Percentiles rank a stretch among this genome's conserved stretches.
Evolutionary conservation across 164 flowering plant species (phyloP).

Genomic region (Brasenia schreberi): DNA sequence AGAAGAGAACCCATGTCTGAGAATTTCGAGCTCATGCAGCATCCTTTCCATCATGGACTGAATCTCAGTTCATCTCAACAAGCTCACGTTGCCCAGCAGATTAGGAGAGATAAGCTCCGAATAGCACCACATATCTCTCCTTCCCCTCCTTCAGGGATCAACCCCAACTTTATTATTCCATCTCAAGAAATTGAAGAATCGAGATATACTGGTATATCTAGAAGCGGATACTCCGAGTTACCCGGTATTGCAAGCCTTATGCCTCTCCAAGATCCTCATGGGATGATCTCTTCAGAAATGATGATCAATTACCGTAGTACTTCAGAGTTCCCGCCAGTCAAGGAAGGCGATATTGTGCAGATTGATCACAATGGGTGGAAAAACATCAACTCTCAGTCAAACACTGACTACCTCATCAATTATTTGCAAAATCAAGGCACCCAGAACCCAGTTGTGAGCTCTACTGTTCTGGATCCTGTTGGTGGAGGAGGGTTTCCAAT

Average conservation of each 20-base stretch:
- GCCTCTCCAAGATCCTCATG: background rate
- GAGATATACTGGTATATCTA: background rate
- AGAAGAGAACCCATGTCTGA: background rate
- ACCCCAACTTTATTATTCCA: background rate
- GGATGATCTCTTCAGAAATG: constrained; percentile 21
- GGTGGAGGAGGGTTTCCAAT: constrained; percentile 10
- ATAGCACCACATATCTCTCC: constrained; percentile 9
- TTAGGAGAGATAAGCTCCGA: constrained; percentile 76
- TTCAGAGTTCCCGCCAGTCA: constrained; percentile 7
- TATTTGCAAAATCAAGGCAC: constrained; percentile 10
- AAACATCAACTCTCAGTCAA: constrained; percentile 19
- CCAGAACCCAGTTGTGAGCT: constrained; percentile 9
- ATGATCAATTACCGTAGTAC: constrained; percentile 13
- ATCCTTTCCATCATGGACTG: background rate
- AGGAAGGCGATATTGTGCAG: constrained; percentile 9
- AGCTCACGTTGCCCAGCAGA: constrained; percentile 77
- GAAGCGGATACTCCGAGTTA: background rate
- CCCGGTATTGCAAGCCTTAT: background rate
- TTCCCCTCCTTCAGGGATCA: constrained; percentile 4
- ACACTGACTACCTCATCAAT: constrained; percentile 24
- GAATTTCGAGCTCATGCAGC: background rate
- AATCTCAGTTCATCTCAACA: background rate
- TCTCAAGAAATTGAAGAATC: background rate
- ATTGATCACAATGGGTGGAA: constrained; percentile 22
- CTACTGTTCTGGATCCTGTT: constrained; percentile 13